Conservation (phyloP, 805 yeast genomes). For the Candida maesae region DNA sequence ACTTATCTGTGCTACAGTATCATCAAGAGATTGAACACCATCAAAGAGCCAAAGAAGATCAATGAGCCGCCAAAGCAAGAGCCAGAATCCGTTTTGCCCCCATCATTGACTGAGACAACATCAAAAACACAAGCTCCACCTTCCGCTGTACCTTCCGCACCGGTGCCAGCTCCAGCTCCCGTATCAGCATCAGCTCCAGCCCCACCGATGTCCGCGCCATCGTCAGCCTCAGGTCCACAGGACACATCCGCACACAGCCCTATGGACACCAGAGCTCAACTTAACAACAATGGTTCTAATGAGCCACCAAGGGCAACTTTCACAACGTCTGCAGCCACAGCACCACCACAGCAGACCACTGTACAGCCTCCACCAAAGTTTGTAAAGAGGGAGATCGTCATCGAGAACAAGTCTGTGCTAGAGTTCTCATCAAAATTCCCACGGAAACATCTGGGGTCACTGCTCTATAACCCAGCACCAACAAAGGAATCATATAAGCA, state of each 20-base stretch:
- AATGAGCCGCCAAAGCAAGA: constrained; percentile 1
- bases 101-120: not conserved
- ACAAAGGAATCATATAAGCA: constrained; percentile 37
- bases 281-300: not conserved
- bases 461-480: constrained; percentile 55
- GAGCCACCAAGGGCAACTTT: not conserved
- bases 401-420: constrained; percentile 39
- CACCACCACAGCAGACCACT: not conserved
- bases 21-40: constrained; percentile 27
- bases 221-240: not conserved
- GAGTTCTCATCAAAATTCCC: constrained; percentile 39
- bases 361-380: constrained; percentile 17
- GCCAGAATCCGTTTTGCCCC: not conserved
- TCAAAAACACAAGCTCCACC: too few species aligned
- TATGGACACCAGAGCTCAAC: not conserved
- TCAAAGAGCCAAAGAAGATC: constrained; percentile 13
- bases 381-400: constrained; percentile 23
- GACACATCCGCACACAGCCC: not conserved
- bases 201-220: too few species aligned
- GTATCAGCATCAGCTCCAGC: not conserved
- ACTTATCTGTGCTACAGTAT: constrained; percentile 28
- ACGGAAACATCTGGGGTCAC: constrained; percentile 46
- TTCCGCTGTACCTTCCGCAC: too few species aligned
- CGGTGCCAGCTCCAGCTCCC: not conserved
- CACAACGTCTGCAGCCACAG: not conserved